A percentile compares a stretch with the other conserved stretches of the same genome.
phyloP scores from a whole-genome alignment of 768 basidiomycete species.

The Panaeolus cyanescens region DNA sequence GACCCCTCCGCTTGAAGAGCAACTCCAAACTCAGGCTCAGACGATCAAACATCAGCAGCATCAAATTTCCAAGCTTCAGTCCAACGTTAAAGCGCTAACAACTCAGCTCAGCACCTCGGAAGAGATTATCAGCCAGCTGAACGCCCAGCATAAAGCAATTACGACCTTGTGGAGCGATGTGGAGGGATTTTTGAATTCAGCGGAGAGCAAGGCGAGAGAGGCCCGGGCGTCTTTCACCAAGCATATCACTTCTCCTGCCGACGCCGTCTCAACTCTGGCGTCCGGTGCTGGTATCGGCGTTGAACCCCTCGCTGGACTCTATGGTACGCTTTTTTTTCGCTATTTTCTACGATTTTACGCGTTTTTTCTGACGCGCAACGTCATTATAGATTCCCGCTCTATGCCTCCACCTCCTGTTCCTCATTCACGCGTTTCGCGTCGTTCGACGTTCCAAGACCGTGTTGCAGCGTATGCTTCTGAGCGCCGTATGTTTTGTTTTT shows the following conservation, averaged over 20 bases:
- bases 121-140: not conserved
- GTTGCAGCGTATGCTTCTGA: not conserved
- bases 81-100: not conserved
- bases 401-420: not conserved
- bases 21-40: slow-evolving; percentile 20
- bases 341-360: too few relatives aligned
- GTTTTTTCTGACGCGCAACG: not conserved
- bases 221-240: not conserved
- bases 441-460: not conserved
- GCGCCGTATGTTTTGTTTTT: not conserved
- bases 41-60: slow-evolving; percentile 26
- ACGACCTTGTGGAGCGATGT: not conserved
- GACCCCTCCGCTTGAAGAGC: not conserved
- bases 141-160: not conserved
- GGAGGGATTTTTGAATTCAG: not conserved
- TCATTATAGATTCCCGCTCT: not conserved
- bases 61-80: not conserved
- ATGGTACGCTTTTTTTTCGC: not conserved
- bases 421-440: not conserved
- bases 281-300: slow-evolving; percentile 19
- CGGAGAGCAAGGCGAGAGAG: not conserved
- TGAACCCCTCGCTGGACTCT: slow-evolving; percentile 18
- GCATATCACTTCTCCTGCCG: slow-evolving; percentile 4
- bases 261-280: slow-evolving; percentile 5
- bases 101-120: not conserved